A percentile compares a stretch with the other conserved stretches of the same genome.
These are phyloP conservation scores for Wickerhamiella musiphila DNA, from an alignment of 805 yeast genomes.

Conservation along the genomic window DNA sequence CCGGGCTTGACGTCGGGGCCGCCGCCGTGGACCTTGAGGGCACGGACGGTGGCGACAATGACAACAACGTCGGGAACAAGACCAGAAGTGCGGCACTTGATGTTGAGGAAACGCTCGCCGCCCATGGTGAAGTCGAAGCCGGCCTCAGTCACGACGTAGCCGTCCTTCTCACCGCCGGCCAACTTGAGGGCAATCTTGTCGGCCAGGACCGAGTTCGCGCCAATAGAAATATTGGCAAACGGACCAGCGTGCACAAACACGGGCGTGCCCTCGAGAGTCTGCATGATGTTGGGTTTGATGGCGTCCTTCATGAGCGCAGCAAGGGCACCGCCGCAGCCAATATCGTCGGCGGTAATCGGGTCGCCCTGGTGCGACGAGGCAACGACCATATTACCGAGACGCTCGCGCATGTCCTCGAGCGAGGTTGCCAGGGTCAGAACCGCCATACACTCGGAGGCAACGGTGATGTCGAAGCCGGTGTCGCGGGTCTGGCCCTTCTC, in stretches of 20 bases:
- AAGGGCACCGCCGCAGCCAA: constrained; percentile 90
- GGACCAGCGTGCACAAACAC: constrained; percentile 98
- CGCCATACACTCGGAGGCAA: constrained; percentile 94
- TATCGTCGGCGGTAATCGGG: constrained; percentile 85
- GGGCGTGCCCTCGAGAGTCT: constrained; percentile 93
- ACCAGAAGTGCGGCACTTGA: constrained; percentile 87
- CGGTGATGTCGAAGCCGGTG: constrained; percentile 91
- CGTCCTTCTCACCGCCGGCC: constrained; percentile 48
- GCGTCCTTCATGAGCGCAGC: constrained; percentile 93
- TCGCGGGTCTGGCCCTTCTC: constrained; percentile 76
- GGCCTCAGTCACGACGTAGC: constrained; percentile 92
- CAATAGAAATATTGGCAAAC: constrained; percentile 91
- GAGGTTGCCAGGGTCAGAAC: constrained; percentile 70
- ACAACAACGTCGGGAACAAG: constrained; percentile 78
- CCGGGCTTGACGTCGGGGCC: constrained; percentile 96
- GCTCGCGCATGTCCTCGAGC: constrained; percentile 64
- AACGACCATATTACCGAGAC: constrained; percentile 80
- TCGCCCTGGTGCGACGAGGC: constrained; percentile 59
- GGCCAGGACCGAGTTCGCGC: constrained; percentile 88
- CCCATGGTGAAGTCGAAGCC: constrained; percentile 99
- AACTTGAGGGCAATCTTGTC: constrained; percentile 84
- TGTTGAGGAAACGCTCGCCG: constrained; percentile 91
- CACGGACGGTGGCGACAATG: constrained; percentile 89
- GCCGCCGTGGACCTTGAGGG: constrained; percentile 94
- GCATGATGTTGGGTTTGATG: constrained; percentile 92